phyloP scores from a whole-genome alignment of 2,329 filamentous ascomycete species.

The Alternaria sp. region DNA sequence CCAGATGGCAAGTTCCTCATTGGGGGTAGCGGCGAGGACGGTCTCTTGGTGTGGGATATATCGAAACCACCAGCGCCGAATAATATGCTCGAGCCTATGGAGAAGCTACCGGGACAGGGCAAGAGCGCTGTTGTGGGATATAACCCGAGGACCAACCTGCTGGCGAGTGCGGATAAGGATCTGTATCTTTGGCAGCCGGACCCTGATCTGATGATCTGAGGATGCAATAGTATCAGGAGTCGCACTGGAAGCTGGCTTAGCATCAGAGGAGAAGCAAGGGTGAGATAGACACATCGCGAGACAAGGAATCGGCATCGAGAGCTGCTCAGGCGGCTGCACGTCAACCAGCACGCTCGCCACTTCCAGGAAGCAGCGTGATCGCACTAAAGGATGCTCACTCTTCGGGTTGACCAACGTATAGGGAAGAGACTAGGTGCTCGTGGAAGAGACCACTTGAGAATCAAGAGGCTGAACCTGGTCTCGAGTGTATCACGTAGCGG shows the following conservation, averaged over 20 bases:
- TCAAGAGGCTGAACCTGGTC: neutral
- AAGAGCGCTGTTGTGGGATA: conserved; percentile 78
- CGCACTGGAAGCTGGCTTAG: no score
- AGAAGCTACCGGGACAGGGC: conserved; percentile 67
- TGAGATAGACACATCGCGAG: no score
- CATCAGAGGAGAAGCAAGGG: neutral
- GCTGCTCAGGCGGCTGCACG: neutral
- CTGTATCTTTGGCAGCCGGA: conserved; percentile 58
- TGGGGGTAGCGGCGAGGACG: conserved; percentile 73
- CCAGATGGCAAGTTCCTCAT: conserved; percentile 89
- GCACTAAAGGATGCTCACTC: neutral
- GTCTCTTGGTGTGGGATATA: conserved; percentile 87
- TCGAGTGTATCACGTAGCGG: no score
- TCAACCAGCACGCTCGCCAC: neutral
- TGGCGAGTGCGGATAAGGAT: conserved; percentile 88
- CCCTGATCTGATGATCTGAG: conserved; percentile 49
- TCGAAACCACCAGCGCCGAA: conserved; percentile 58
- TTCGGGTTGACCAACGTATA: neutral
- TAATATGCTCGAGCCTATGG: conserved; percentile 67
- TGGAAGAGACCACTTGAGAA: no score
- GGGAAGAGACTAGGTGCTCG: neutral
- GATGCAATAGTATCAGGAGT: no score
- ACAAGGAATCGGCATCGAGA: neutral
- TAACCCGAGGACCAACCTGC: conserved; percentile 90
- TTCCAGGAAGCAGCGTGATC: neutral